Evolutionary conservation across 495 filamentous ascomycete species (phyloP), one percentile per base, ranked within the genome.

Genomic region (Hyaloscypha hepaticicola): DNA sequence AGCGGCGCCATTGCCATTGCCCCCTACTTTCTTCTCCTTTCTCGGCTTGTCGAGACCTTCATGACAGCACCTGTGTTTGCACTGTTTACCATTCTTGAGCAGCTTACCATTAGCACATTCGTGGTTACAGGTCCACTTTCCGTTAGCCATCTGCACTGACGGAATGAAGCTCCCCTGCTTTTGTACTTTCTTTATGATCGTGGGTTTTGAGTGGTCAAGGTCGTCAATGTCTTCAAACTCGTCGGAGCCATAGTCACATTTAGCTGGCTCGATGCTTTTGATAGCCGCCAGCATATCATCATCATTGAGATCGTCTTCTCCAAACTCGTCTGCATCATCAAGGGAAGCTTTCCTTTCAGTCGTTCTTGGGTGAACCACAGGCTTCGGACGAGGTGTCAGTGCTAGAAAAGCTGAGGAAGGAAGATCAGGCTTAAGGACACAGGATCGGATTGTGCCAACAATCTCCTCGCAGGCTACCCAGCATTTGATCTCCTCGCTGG

Each of bases 41-140:
- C 88, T 87, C 33, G 85, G 88, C 60, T 90, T 96, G 33, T 93
- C 88, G 5, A 95, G 70, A 1, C 94, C 94, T 53, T 96, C 90
- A n/a, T 84, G 86, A 72, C 95, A 99, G 70, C 95, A 99, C 38
- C 86, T 75, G 69, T 99, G 95, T 16, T 69, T 75, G 65, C 79
- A 80, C 22, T 58, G 67, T 33, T 72, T 79, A 22, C 75, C 77
- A 9, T 77, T 84, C 74, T 78, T 85, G n/a, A 82, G 87, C 65
- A 88, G 89, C 64, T 90, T 83, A 38, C 87, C 91, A 72, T 92
- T 78, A 11, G 68, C 72, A 63, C 82, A 99, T 38, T 75, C 79
- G 69, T 99, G 94, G 63, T 93, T 92, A 76, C 94, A 98, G 50
- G 82, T 82, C 88, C 90, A 97, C 69, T 86, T 95, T 0, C 93